Percentiles rank a stretch among this genome's conserved stretches.
phyloP scores from a whole-genome alignment of 805 yeast genomes.

The Wickerhamomyces rabaulensis region DNA sequence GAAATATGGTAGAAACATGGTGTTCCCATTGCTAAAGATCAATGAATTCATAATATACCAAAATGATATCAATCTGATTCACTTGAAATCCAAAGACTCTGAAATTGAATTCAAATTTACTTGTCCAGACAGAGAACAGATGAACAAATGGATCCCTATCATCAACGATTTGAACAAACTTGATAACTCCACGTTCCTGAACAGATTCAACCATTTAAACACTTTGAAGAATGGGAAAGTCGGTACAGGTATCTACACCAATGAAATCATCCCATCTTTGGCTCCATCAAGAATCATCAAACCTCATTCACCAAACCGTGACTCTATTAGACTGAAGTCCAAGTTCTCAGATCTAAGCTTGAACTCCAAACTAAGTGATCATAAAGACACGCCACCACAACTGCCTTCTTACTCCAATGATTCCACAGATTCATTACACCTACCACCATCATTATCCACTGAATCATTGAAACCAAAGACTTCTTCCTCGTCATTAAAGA shows the following conservation, averaged over 20 bases:
- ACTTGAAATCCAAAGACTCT: slow-evolving; percentile 1
- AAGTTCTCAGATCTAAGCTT: neutral
- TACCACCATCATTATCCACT: neutral
- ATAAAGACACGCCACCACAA: neutral
- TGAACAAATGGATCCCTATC: slow-evolving; percentile 17
- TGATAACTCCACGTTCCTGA: slow-evolving; percentile 1
- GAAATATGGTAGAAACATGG: slow-evolving; percentile 18
- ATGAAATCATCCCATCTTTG: neutral
- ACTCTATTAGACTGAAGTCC: neutral
- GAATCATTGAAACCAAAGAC: neutral
- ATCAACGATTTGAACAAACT: slow-evolving; percentile 6
- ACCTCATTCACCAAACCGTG: neutral
- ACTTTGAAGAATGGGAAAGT: slow-evolving; percentile 9
- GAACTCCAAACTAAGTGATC: neutral
- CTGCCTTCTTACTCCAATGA: neutral
- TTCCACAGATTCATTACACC: neutral
- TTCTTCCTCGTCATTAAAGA: neutral
- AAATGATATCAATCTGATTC: slow-evolving; percentile 9
- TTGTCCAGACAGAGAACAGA: slow-evolving; percentile 21
- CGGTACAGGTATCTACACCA: slow-evolving; percentile 17
- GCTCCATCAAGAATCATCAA: neutral
- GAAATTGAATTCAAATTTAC: slow-evolving; percentile 9
- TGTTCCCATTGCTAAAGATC: slow-evolving; percentile 19
- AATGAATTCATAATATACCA: slow-evolving; percentile 10
- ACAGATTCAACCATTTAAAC: slow-evolving; percentile 6